A percentile compares a stretch with the other conserved stretches of the same genome.
These are phyloP conservation scores for Polytrichum formosum DNA, from an alignment of 225 moss, liverwort and hornwort species.

Conservation along the genomic window DNA sequence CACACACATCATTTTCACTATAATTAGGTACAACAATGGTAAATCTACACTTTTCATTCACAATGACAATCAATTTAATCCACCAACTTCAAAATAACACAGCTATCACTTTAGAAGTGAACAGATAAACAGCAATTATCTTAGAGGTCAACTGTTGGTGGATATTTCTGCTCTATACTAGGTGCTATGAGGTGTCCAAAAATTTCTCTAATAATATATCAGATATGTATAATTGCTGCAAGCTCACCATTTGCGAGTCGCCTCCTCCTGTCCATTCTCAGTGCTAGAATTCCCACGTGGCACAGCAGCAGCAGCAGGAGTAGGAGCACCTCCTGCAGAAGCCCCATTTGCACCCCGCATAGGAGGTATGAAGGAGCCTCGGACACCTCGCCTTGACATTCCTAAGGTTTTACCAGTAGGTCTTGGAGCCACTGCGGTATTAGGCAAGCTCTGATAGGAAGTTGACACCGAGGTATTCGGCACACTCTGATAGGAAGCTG, in stretches of 20 bases:
- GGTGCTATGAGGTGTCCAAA: too few relatives aligned
- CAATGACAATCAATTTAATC: too few relatives aligned
- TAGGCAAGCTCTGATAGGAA: conserved; percentile 48
- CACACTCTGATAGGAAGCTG: conserved; percentile 49
- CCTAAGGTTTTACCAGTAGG: conserved; percentile 80
- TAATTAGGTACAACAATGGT: too few relatives aligned
- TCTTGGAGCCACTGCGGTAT: conserved; percentile 45
- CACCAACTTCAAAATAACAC: too few relatives aligned
- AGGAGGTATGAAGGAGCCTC: conserved; percentile 86
- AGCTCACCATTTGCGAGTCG: conserved; percentile 82
- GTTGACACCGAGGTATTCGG: conserved; percentile 34
- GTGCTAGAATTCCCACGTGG: conserved; percentile 59
- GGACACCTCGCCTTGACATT: conserved; percentile 81
- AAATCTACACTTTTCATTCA: too few relatives aligned
- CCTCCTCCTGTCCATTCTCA: conserved; percentile 60
- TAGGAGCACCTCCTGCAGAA: conserved; percentile 31
- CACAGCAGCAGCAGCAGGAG: conserved; percentile 29
- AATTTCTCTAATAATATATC: neutral
- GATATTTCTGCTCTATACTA: too few relatives aligned
- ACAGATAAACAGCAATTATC: too few relatives aligned
- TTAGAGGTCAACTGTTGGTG: too few relatives aligned
- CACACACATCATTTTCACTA: neutral
- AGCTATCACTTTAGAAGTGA: too few relatives aligned
- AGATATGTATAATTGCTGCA: neutral
- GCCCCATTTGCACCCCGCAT: conserved; percentile 48